Conservation (phyloP, 495 filamentous ascomycete genomes). For the Tetracladium marchalianum region DNA sequence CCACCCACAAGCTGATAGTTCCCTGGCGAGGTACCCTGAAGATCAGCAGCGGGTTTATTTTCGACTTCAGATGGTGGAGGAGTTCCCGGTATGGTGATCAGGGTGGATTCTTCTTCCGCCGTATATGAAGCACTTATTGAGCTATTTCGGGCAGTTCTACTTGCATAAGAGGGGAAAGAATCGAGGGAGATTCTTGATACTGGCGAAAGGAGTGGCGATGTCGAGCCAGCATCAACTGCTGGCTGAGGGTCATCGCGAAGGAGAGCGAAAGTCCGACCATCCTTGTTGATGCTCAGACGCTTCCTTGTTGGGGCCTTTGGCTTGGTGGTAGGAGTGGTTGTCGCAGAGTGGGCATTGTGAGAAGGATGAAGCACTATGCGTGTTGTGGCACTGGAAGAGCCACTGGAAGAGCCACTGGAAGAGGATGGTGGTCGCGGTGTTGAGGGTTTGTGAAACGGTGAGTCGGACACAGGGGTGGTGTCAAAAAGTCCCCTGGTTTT, state of each 20-base stretch:
- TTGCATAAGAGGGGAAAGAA: constrained; percentile 32
- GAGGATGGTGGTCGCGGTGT: constrained; percentile 4
- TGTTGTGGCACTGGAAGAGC: constrained; percentile 9
- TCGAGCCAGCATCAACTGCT: background rate
- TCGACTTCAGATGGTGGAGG: constrained; percentile 14
- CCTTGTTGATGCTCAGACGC: constrained; percentile 16
- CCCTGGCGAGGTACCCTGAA: constrained; percentile 32
- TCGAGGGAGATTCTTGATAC: constrained; percentile 6
- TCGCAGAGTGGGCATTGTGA: constrained; percentile 14
- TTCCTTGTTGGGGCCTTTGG: constrained; percentile 15
- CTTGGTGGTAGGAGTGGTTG: constrained; percentile 14
- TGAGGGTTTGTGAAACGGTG: constrained; percentile 9
- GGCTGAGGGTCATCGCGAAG: constrained; percentile 9
- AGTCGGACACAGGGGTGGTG: constrained; percentile 4
- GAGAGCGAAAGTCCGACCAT: constrained; percentile 22
- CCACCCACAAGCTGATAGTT: constrained; percentile 45
- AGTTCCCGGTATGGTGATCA: background rate
- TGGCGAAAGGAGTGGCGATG: constrained; percentile 3
- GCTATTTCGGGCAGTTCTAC: constrained; percentile 30
- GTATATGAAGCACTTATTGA: constrained; percentile 23
- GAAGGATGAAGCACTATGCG: constrained; percentile 6
- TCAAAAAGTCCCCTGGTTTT: constrained; percentile 3
- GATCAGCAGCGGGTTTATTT: constrained; percentile 30
- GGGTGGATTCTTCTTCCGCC: background rate
- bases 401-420: constrained; percentile 11